These are phyloP conservation scores for Helotiales sp. DNA, from an alignment of 2,329 filamentous ascomycete species.

Conservation along the genomic window DNA sequence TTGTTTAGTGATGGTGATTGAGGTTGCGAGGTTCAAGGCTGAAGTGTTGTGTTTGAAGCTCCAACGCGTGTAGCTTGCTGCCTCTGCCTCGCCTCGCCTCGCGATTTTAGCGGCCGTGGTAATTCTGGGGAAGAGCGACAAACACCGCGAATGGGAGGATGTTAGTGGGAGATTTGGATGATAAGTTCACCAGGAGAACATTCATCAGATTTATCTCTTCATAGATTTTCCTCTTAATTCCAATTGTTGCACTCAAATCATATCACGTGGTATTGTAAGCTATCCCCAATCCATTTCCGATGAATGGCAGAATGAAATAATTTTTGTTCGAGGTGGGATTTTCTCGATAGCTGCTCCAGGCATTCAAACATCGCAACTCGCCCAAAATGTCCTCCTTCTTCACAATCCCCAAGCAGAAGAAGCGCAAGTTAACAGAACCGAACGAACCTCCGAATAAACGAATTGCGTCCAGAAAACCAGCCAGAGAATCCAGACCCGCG, in stretches of 20 bases:
- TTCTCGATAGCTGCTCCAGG: neutral
- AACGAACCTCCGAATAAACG: conserved; percentile 59
- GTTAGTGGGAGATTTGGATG: too few relatives aligned
- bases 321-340: conserved; percentile 13
- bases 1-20: conserved; percentile 24
- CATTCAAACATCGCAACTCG: neutral
- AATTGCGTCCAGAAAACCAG: conserved; percentile 39
- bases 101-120: neutral
- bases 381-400: conserved; percentile 89
- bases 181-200: neutral
- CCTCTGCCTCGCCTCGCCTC: conserved; percentile 21
- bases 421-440: conserved; percentile 57
- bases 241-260: neutral
- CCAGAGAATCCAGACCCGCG: conserved; percentile 40
- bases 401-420: conserved; percentile 88
- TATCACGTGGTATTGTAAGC: neutral
- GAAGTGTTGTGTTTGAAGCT: conserved; percentile 17
- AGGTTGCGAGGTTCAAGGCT: conserved; percentile 3
- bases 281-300: conserved; percentile 5
- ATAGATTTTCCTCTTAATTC: neutral
- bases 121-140: neutral
- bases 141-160: too few relatives aligned
- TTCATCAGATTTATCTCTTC: neutral
- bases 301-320: conserved; percentile 14
- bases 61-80: conserved; percentile 34